Evolutionary conservation across 164 flowering plant genomes (phyloP).

Genomic region (Berberis thunbergii): DNA sequence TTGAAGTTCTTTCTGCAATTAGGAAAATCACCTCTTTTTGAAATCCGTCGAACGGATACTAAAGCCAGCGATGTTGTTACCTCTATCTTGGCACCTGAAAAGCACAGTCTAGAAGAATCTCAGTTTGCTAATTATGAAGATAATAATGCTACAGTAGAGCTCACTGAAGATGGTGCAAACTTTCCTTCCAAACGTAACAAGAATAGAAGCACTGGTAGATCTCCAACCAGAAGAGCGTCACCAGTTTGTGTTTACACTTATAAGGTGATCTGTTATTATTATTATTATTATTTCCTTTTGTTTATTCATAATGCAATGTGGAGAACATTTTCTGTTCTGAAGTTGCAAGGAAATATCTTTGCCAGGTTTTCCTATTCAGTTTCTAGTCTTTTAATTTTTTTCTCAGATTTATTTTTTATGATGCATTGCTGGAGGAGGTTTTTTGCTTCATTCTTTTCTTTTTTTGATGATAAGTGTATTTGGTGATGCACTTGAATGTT

Average conservation of each 20-base stretch:
- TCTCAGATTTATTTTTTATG: too few species aligned
- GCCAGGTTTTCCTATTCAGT: too few species aligned
- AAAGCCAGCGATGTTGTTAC: constrained; percentile 25
- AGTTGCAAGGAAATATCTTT: background rate
- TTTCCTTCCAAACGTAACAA: constrained; percentile 15
- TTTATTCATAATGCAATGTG: background rate
- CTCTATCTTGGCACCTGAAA: constrained; percentile 18
- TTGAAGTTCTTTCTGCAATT: constrained; percentile 4
- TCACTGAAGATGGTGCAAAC: constrained; percentile 32
- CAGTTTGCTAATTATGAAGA: constrained; percentile 15
- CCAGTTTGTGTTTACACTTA: constrained; percentile 61
- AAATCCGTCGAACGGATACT: constrained; percentile 52
- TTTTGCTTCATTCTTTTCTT: background rate
- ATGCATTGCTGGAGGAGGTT: too few species aligned
- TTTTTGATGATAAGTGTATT: background rate
- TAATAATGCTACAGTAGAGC: constrained; percentile 15
- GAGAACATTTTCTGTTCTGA: background rate
- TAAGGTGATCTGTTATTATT: constrained; percentile 38
- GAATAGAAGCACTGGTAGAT: constrained; percentile 18
- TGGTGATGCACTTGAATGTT: background rate
- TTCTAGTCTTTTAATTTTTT: too few species aligned
- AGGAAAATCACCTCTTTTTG: constrained; percentile 71
- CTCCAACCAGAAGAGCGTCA: constrained; percentile 26
- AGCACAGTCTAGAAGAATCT: constrained; percentile 16
- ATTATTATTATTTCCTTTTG: background rate